A percentile compares a stretch with the other conserved stretches of the same genome.
Evolutionary conservation across 768 basidiomycete genomes (phyloP).

Genomic region (Hericium rajendrae): DNA sequence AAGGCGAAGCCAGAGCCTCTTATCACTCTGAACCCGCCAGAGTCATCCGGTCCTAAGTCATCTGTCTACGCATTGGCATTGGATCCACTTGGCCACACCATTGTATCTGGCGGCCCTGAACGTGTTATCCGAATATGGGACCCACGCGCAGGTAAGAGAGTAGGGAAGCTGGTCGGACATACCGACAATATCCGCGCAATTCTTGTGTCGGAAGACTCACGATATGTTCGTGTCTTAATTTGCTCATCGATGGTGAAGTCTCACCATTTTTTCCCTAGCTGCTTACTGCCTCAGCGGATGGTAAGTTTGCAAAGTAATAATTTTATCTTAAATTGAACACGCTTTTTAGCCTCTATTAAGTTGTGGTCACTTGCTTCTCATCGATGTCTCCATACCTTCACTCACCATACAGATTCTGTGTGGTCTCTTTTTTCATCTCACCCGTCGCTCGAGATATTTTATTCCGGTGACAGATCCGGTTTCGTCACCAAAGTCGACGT

Average conservation of each 20-base stretch:
- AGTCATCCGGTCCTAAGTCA: constrained; percentile 54
- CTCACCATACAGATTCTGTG: constrained; percentile 88
- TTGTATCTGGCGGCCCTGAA: constrained; percentile 90
- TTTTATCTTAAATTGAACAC: constrained; percentile 5
- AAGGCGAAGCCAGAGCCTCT: constrained; percentile 49
- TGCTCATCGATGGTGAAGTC: constrained; percentile 6
- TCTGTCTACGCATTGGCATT: constrained; percentile 73
- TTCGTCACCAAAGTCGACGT: constrained; percentile 87
- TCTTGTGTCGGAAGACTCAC: constrained; percentile 80
- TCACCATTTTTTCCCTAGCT: constrained; percentile 34
- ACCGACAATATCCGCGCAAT: constrained; percentile 95
- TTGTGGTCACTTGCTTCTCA: constrained; percentile 93
- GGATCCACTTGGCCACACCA: constrained; percentile 68
- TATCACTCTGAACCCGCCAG: constrained; percentile 57
- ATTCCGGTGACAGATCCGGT: constrained; percentile 91
- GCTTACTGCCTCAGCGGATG: constrained; percentile 80
- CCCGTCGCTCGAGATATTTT: constrained; percentile 80
- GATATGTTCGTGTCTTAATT: constrained; percentile 54
- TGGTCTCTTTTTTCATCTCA: constrained; percentile 90
- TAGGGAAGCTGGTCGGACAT: constrained; percentile 86
- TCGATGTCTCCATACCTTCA: constrained; percentile 91
- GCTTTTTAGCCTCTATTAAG: constrained; percentile 60
- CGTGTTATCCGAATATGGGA: constrained; percentile 91
- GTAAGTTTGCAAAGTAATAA: constrained; percentile 15
- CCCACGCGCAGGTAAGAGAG: constrained; percentile 73